phyloP scores from a whole-genome alignment of 495 filamentous ascomycete species.

The Hyaloscypha variabilis region DNA sequence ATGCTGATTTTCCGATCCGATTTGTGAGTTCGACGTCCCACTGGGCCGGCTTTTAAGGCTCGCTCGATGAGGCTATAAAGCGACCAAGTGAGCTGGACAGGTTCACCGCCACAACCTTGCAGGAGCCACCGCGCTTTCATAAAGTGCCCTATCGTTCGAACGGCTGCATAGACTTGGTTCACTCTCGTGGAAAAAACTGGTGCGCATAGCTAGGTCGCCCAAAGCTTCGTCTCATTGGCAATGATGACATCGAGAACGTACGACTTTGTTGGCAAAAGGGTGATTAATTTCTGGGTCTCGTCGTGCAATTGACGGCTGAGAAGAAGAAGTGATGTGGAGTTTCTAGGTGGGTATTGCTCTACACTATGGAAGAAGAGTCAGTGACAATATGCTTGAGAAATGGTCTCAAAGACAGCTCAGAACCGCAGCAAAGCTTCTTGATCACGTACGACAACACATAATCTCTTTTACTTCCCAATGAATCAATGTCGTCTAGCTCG shows the following conservation, averaged over 20 bases:
- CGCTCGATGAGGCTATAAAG: constrained; percentile 2
- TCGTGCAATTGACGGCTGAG: background rate
- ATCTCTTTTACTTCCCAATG: background rate
- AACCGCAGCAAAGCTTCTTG: background rate
- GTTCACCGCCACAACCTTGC: background rate
- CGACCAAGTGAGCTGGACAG: background rate
- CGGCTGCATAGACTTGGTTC: constrained; percentile 4
- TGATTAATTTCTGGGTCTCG: background rate
- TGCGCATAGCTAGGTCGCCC: constrained; percentile 11
- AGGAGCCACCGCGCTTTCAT: background rate
- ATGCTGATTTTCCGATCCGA: background rate
- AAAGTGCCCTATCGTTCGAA: background rate
- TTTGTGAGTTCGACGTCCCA: background rate
- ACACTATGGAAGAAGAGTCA: too few relatives aligned
- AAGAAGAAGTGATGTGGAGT: constrained; percentile 1
- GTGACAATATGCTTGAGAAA: background rate
- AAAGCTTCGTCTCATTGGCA: background rate
- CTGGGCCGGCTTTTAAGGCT: constrained; percentile 4
- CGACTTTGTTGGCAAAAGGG: constrained; percentile 2
- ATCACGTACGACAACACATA: too few relatives aligned
- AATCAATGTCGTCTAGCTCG: background rate
- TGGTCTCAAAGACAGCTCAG: too few relatives aligned
- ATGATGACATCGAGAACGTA: constrained; percentile 12
- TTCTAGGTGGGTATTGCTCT: too few relatives aligned
- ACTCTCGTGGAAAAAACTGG: constrained; percentile 6